A percentile compares a stretch with the other conserved stretches of the same genome.
Conservation (phyloP, 2,329 filamentous ascomycete genomes). For the Sclerotinia nivalis region DNA sequence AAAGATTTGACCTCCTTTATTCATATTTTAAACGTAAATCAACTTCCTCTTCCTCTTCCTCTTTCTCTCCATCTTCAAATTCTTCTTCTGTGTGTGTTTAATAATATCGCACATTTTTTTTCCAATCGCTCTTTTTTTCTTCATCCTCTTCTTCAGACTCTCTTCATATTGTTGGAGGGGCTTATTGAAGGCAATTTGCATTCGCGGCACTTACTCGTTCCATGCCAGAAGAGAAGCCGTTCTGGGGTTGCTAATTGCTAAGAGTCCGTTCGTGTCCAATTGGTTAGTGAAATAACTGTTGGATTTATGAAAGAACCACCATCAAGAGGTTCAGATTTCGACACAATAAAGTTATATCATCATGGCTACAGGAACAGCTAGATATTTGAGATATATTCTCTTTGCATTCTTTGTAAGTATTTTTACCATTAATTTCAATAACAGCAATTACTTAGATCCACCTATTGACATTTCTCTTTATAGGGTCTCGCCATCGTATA, state of each 20-base stretch:
- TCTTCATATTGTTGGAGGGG: not conserved
- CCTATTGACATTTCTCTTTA: not conserved
- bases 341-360: constrained; percentile 2
- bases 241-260: not conserved
- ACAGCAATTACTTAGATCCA: constrained; percentile 5
- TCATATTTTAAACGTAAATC: constrained; percentile 1
- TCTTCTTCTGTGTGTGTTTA: not conserved
- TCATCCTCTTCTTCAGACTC: not conserved
- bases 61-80: not conserved
- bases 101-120: not conserved
- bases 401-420: constrained; percentile 78
- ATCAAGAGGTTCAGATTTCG: not conserved
- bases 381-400: constrained; percentile 76
- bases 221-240: not conserved
- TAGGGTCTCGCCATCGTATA: constrained; percentile 73
- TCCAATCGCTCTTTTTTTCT: not conserved
- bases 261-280: constrained; percentile 18
- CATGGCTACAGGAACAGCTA: constrained; percentile 48
- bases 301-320: constrained; percentile 12
- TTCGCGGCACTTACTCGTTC: not conserved
- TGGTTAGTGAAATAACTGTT: constrained; percentile 9
- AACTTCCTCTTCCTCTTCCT: not conserved
- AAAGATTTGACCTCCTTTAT: constrained; percentile 17
- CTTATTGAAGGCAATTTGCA: not conserved
- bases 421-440: not conserved